Evolutionary conservation across 2,329 filamentous ascomycete species (phyloP).

Genomic region (Talaromyces verruculosus): DNA sequence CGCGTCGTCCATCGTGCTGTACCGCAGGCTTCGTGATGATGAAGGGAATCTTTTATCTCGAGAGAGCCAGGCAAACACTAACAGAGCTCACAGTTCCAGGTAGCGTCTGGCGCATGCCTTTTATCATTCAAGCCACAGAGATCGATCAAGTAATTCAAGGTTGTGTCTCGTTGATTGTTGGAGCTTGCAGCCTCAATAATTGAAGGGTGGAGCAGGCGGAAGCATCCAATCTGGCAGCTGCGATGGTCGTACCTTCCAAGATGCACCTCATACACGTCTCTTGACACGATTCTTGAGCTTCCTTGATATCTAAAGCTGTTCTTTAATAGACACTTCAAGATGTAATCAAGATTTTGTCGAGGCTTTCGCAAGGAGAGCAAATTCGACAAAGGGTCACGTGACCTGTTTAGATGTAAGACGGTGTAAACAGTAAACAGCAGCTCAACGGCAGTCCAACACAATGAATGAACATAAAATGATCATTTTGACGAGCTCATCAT

Average conservation of each 20-base stretch:
- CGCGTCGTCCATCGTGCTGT: constrained; percentile 34
- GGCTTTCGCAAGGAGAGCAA: neutral
- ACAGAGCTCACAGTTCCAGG: neutral
- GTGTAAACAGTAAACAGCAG: neutral
- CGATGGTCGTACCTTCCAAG: neutral
- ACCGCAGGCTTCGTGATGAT: neutral
- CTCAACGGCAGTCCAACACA: neutral
- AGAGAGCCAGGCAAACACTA: neutral
- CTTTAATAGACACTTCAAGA: neutral
- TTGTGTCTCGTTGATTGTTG: neutral
- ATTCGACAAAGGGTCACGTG: neutral
- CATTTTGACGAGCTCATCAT: neutral
- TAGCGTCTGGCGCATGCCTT: too few relatives aligned
- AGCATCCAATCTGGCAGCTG: neutral
- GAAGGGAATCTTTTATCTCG: neutral
- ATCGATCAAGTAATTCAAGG: neutral
- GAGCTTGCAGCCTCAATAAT: neutral
- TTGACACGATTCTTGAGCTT: neutral
- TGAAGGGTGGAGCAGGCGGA: neutral
- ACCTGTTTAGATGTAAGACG: neutral
- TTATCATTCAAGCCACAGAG: neutral
- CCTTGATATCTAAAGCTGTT: neutral
- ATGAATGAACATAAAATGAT: neutral
- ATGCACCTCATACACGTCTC: neutral
- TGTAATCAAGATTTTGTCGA: neutral